Evolutionary conservation across 805 yeast species (phyloP).

Genomic region (Yamadazyma phyllophila): DNA sequence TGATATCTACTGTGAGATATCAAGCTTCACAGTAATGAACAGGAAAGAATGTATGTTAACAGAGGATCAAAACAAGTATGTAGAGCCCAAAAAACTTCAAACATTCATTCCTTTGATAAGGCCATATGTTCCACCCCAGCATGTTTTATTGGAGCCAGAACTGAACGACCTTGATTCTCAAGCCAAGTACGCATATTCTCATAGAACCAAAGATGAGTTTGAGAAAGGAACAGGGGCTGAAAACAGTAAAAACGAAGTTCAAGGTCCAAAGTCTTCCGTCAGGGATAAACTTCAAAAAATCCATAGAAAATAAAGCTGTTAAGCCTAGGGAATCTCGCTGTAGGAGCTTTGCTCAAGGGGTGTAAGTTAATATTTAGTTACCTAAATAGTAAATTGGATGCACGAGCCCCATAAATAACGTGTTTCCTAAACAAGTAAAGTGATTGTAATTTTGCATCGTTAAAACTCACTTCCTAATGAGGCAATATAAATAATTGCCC

Average conservation of each 20-base stretch:
- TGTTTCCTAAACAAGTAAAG: neutral
- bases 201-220: neutral
- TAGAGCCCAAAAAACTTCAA: constrained; percentile 12
- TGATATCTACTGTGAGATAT: constrained; percentile 21
- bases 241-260: neutral
- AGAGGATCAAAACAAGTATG: constrained; percentile 21
- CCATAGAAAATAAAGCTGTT: neutral
- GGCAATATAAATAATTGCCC: neutral
- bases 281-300: constrained; percentile 7
- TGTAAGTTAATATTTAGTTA: neutral
- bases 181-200: neutral
- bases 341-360: too few species aligned
- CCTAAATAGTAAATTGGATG: constrained; percentile 1
- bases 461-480: neutral
- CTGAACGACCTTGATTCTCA: neutral
- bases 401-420: neutral
- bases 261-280: constrained; percentile 1
- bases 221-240: neutral
- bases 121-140: constrained; percentile 16
- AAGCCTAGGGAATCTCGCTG: too few species aligned
- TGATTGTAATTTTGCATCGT: neutral
- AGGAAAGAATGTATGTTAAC: constrained; percentile 20
- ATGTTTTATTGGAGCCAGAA: constrained; percentile 6
- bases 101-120: constrained; percentile 17
- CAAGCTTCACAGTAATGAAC: constrained; percentile 20